phyloP scores from a whole-genome alignment of 345 rosid species.

The Moricandia moricandioides region DNA sequence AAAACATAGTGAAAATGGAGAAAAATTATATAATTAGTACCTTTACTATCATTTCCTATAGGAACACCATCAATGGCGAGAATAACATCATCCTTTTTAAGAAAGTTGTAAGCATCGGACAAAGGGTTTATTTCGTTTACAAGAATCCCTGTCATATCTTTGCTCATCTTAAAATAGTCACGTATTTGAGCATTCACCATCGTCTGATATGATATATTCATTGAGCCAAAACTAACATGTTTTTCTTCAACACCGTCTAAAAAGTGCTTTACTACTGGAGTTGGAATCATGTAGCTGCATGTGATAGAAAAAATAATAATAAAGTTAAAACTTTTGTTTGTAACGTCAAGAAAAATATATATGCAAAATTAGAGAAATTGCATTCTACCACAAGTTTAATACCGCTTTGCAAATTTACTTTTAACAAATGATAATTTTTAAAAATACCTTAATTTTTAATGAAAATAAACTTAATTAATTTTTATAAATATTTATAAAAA shows the following conservation, averaged over 20 bases:
- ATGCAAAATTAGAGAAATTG: too few relatives aligned
- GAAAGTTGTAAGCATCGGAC: slow-evolving; percentile 45
- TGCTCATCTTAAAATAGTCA: slow-evolving; percentile 47
- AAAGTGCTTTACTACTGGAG: slow-evolving; percentile 67
- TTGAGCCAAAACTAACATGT: slow-evolving; percentile 59
- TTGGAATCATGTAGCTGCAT: slow-evolving; percentile 50
- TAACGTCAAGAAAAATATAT: not conserved
- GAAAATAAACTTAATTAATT: too few relatives aligned
- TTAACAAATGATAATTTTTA: too few relatives aligned
- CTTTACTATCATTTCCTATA: slow-evolving; percentile 72
- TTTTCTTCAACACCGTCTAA: slow-evolving; percentile 54
- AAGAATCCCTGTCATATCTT: slow-evolving; percentile 66
- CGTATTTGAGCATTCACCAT: slow-evolving; percentile 63
- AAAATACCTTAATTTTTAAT: too few relatives aligned
- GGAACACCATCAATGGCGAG: slow-evolving; percentile 65
- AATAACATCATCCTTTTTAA: slow-evolving; percentile 60
- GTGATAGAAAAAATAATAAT: not conserved
- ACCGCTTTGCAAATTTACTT: too few relatives aligned
- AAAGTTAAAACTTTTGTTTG: not conserved
- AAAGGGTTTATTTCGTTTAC: slow-evolving; percentile 61
- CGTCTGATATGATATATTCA: slow-evolving; percentile 63
- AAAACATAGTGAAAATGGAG: not conserved
- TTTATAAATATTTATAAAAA: too few relatives aligned
- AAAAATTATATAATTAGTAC: slow-evolving; percentile 27
- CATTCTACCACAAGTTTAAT: too few relatives aligned